Evolutionary conservation across 176 grass and related monocot species (phyloP).

Genomic region (Raddia guianensis): DNA sequence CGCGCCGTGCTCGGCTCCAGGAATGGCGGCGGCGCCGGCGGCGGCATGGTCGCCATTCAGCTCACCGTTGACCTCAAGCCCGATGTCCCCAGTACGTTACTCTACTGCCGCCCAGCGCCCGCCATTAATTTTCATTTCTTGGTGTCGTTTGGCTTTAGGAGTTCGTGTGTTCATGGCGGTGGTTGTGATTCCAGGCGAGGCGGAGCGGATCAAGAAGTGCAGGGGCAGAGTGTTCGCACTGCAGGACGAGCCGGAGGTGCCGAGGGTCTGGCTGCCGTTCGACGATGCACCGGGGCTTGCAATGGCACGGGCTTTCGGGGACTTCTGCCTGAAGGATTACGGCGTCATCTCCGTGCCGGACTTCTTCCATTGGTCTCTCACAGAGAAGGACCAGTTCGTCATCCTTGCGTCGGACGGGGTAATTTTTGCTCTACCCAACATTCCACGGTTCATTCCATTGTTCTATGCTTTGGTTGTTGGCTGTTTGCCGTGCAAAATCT

Average conservation of each 20-base stretch:
- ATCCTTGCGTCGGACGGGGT: constrained; percentile 96
- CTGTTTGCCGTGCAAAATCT: constrained; percentile 42
- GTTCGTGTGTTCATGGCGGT: background rate
- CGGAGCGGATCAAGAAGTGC: constrained; percentile 95
- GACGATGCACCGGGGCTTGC: constrained; percentile 90
- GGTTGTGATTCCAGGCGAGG: constrained; percentile 62
- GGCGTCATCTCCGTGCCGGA: constrained; percentile 97
- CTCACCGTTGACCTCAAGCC: constrained; percentile 97
- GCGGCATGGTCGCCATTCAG: constrained; percentile 67
- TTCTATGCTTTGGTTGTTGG: constrained; percentile 4
- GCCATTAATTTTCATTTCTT: background rate
- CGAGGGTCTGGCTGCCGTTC: constrained; percentile 94
- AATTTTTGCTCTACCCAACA: constrained; percentile 40
- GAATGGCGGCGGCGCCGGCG: constrained; percentile 32
- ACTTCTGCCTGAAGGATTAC: constrained; percentile 98
- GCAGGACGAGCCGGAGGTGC: constrained; percentile 96
- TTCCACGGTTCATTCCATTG: background rate
- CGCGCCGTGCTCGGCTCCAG: constrained; percentile 87
- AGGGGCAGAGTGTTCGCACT: constrained; percentile 92
- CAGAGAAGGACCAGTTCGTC: constrained; percentile 79
- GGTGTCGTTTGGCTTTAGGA: constrained; percentile 4
- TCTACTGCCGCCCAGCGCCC: background rate
- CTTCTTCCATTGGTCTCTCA: constrained; percentile 87
- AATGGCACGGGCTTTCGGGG: constrained; percentile 94
- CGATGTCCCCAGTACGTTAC: constrained; percentile 81